Evolutionary conservation across 345 rosid species (phyloP).

Genomic region (Euphorbia pulcherrima): DNA sequence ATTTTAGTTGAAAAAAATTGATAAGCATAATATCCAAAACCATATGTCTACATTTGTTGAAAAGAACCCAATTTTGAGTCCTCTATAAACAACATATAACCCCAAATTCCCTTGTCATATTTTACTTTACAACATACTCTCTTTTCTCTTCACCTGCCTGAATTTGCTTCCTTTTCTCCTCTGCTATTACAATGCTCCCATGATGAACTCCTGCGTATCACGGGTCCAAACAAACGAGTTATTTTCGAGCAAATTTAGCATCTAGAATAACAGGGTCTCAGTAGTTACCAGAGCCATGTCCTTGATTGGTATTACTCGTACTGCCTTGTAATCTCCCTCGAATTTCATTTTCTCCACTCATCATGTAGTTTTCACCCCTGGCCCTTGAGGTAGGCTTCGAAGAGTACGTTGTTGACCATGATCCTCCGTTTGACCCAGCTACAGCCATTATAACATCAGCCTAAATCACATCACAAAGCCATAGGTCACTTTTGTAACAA

Average conservation of each 20-base stretch:
- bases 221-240: background rate
- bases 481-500: too few species aligned
- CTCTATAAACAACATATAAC: constrained; percentile 24
- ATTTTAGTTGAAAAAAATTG: background rate
- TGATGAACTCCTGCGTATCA: constrained; percentile 42
- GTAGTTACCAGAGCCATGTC: constrained; percentile 34
- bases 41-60: constrained; percentile 12
- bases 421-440: constrained; percentile 93
- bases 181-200: constrained; percentile 29
- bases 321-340: constrained; percentile 34
- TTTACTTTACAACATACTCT: constrained; percentile 26
- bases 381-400: constrained; percentile 43
- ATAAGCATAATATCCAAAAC: background rate
- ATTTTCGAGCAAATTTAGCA: background rate
- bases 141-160: constrained; percentile 48
- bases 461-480: constrained; percentile 45
- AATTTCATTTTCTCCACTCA: constrained; percentile 30
- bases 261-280: background rate
- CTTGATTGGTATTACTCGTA: constrained; percentile 23
- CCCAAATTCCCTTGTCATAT: too few species aligned
- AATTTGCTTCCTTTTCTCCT: constrained; percentile 43
- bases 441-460: constrained; percentile 93
- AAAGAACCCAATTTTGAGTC: constrained; percentile 4
- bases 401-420: constrained; percentile 86
- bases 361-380: constrained; percentile 26